phyloP scores from a whole-genome alignment of 176 grass and related monocot genomes.

The Pontederia crassipes region DNA sequence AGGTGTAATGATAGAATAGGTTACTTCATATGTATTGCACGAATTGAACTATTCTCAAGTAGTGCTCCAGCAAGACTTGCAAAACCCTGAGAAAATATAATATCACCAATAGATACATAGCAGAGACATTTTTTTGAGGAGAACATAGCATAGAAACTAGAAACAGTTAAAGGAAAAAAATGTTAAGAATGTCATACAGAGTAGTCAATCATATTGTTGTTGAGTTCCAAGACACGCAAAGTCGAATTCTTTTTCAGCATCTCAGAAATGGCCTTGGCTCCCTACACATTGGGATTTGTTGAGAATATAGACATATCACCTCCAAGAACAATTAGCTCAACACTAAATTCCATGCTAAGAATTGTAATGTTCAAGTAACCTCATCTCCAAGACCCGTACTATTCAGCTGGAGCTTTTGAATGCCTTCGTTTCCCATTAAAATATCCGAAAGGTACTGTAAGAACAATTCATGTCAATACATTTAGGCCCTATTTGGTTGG shows the following conservation, averaged over 20 bases:
- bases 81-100: slow-evolving; percentile 51
- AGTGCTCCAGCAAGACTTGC: slow-evolving; percentile 83
- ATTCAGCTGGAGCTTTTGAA: slow-evolving; percentile 52
- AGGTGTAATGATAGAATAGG: slow-evolving; percentile 17
- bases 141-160: too few relatives aligned
- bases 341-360: not conserved
- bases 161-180: not conserved
- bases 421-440: not conserved
- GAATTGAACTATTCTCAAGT: slow-evolving; percentile 71
- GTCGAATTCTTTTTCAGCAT: slow-evolving; percentile 85
- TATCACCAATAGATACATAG: slow-evolving; percentile 8
- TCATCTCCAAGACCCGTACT: slow-evolving; percentile 86
- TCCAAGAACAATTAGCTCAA: not conserved
- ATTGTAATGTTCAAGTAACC: slow-evolving; percentile 23
- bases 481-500: too few relatives aligned
- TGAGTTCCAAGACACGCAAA: slow-evolving; percentile 68
- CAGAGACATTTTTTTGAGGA: not conserved
- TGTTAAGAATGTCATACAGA: slow-evolving; percentile 43
- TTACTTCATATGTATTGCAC: slow-evolving; percentile 94
- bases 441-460: slow-evolving; percentile 83
- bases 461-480: slow-evolving; percentile 35
- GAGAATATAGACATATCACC: not conserved
- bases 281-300: slow-evolving; percentile 39
- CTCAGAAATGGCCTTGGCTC: slow-evolving; percentile 72
- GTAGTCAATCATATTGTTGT: slow-evolving; percentile 92